Percentiles rank a stretch among this genome's conserved stretches.
Conservation (phyloP, 306 rosid species). For the Cyamopsis tetragonoloba region DNA sequence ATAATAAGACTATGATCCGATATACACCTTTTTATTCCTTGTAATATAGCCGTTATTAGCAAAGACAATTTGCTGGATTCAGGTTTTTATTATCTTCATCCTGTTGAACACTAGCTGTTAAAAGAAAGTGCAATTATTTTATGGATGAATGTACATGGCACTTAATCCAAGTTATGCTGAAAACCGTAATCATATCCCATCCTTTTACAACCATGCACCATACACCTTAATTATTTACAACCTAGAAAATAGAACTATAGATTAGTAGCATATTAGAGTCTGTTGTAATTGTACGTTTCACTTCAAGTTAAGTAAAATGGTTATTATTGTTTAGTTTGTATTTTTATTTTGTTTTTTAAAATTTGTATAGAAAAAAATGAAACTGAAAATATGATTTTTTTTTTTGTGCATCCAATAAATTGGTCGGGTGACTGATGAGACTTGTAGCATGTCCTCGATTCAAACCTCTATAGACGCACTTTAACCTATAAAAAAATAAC, state of each 20-base stretch:
- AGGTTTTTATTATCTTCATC: background rate
- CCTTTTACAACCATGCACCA: slow-evolving; percentile 31
- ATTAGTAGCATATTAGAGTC: background rate
- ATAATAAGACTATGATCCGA: background rate
- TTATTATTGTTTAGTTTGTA: no score
- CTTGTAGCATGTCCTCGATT: no score
- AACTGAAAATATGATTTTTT: no score
- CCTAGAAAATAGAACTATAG: slow-evolving; percentile 10
- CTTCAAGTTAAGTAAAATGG: background rate
- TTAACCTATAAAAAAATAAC: no score
- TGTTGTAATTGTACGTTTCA: background rate
- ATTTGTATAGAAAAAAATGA: no score
- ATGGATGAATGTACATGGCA: background rate
- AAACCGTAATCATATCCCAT: slow-evolving; percentile 35
- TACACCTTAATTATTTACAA: slow-evolving; percentile 27
- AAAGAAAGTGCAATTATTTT: background rate
- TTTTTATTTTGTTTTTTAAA: no score
- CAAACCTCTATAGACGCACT: no score
- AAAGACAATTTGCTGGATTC: background rate
- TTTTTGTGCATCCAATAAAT: no score
- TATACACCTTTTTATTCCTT: background rate
- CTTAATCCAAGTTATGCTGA: slow-evolving; percentile 1
- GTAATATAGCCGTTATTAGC: background rate
- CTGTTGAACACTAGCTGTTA: background rate
- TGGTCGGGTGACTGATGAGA: no score